Percentiles rank a stretch among this genome's conserved stretches.
Conservation (phyloP, 2,329 filamentous ascomycete genomes). For the Colletotrichum sublineola region DNA sequence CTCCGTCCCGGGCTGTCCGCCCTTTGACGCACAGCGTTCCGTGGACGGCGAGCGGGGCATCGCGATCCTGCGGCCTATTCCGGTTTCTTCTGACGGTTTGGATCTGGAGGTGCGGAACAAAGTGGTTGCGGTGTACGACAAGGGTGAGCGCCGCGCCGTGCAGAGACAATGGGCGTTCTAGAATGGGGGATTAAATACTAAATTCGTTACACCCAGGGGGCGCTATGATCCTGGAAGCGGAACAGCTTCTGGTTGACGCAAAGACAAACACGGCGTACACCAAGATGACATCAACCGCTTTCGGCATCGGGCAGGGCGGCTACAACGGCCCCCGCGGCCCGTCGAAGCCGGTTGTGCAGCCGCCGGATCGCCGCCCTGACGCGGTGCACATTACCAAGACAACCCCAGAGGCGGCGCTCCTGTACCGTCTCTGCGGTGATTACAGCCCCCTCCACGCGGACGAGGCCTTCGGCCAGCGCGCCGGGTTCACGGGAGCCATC, state of each 20-base stretch:
- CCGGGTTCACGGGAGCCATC: conserved; percentile 61
- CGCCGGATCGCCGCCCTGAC: conserved; percentile 54
- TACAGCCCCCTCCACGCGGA: conserved; percentile 63
- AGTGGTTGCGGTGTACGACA: conserved; percentile 61
- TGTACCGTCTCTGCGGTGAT: conserved; percentile 62
- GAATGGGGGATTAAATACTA: not conserved
- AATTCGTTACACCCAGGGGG: conserved; percentile 46
- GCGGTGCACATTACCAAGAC: conserved; percentile 55
- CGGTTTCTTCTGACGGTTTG: conserved; percentile 51
- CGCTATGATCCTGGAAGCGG: conserved; percentile 58
- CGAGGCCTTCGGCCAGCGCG: conserved; percentile 55
- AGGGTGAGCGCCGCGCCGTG: conserved; percentile 44
- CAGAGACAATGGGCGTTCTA: not conserved
- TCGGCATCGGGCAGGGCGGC: conserved; percentile 61
- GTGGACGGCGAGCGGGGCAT: conserved; percentile 59
- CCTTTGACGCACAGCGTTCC: conserved; percentile 56
- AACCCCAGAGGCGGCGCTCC: conserved; percentile 53
- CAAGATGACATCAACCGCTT: conserved; percentile 55
- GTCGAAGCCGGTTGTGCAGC: conserved; percentile 48
- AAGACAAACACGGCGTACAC: conserved; percentile 55
- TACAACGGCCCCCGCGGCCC: conserved; percentile 59
- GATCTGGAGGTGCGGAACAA: conserved; percentile 56
- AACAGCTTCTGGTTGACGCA: conserved; percentile 55
- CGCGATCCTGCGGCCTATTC: conserved; percentile 54
- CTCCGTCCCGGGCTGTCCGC: conserved; percentile 55